A percentile compares a stretch with the other conserved stretches of the same genome.
Evolutionary conservation across 345 rosid genomes (phyloP).

Genomic region (Pistacia atlantica): DNA sequence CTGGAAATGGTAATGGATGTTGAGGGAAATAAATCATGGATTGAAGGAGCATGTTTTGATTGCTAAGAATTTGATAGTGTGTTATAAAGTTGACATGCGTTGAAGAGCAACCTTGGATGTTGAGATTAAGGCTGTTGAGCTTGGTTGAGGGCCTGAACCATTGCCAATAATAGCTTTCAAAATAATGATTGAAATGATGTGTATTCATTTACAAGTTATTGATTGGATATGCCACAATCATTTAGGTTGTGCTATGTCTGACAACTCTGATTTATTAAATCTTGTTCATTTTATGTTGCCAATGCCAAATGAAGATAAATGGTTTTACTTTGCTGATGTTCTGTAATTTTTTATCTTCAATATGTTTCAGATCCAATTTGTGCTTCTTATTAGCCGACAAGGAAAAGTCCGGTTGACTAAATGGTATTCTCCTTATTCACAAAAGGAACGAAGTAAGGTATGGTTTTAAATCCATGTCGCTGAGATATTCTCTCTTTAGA

Average conservation of each 20-base stretch:
- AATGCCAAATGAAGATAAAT: not conserved
- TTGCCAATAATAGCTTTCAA: no score
- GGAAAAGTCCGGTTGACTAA: slow-evolving; percentile 96
- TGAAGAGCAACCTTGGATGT: not conserved
- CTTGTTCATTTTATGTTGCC: not conserved
- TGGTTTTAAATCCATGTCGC: not conserved
- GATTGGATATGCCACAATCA: not conserved
- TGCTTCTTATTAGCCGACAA: slow-evolving; percentile 91
- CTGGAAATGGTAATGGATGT: not conserved
- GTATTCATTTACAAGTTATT: not conserved
- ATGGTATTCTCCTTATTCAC: slow-evolving; percentile 97
- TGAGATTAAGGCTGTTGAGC: not conserved
- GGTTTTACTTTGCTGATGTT: not conserved
- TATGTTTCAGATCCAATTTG: slow-evolving; percentile 63
- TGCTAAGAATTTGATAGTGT: not conserved
- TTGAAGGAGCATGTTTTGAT: not conserved
- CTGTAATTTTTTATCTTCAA: not conserved
- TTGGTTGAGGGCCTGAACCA: not conserved
- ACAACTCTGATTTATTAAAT: not conserved
- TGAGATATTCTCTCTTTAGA: slow-evolving; percentile 4
- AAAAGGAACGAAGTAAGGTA: slow-evolving; percentile 90
- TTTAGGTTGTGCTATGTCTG: not conserved
- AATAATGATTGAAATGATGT: not conserved
- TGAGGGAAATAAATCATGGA: not conserved
- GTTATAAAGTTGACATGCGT: not conserved